Conservation (phyloP, 2,329 filamentous ascomycete genomes). For the Akanthomyces lecanii region DNA sequence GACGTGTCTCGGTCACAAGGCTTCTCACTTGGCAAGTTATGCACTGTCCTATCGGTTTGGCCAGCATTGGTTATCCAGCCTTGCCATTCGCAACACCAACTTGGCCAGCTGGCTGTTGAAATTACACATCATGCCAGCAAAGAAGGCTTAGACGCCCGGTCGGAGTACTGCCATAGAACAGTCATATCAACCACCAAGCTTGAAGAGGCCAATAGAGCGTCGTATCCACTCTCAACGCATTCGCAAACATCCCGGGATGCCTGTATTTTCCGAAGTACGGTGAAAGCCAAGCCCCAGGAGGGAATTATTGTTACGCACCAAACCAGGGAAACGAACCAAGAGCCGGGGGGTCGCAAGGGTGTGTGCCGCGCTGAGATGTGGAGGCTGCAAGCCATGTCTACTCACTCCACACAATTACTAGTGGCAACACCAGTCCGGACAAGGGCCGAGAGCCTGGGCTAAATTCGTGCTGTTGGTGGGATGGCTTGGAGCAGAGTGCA, state of each 20-base stretch:
- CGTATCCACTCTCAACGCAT: not conserved
- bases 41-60: too few relatives aligned
- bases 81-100: too few relatives aligned
- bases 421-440: constrained; percentile 8
- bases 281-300: not conserved
- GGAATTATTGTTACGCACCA: not conserved
- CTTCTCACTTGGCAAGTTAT: too few relatives aligned
- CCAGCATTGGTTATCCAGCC: too few relatives aligned
- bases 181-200: not conserved
- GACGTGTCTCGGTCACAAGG: too few relatives aligned
- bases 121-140: too few relatives aligned
- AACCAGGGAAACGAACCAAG: constrained; percentile 11
- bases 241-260: not conserved
- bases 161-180: not conserved
- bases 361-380: not conserved
- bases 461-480: constrained; percentile 6
- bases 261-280: constrained; percentile 1
- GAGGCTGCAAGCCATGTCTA: not conserved
- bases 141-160: not conserved
- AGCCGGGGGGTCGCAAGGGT: not conserved
- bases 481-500: not conserved
- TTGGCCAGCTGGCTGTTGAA: too few relatives aligned
- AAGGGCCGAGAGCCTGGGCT: constrained; percentile 15
- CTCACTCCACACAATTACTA: constrained; percentile 5
- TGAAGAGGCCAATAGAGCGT: not conserved